Evolutionary conservation across 2,329 filamentous ascomycete genomes (phyloP), one percentile per base, ranked within the genome.

Genomic region (Aaosphaeria arxii): DNA sequence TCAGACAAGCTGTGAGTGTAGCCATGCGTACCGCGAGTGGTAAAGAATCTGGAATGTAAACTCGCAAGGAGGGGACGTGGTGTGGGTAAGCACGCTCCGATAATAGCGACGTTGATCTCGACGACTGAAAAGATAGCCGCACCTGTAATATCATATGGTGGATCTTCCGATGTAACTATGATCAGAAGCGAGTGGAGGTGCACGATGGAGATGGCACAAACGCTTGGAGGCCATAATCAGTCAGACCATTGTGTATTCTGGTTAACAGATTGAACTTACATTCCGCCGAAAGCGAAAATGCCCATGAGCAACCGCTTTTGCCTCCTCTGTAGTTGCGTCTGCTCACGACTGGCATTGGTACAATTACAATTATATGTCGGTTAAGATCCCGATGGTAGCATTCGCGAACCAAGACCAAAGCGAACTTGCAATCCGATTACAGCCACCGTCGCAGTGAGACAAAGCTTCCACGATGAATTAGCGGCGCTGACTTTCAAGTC

Each of bases 291-390:
- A 6, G 61, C 64, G 48, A 69, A 70, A 4, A 69, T 57, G 17
- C 55, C 61, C 52, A 65, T 66, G 28, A 70, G 50, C 4, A 62
- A 50, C 33, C 51, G 45, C 44, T 62, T 64, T 46, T 66, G 63
- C 13, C 51, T 58, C 40, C 47, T 58, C 1, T 56, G 53, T 13
- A 70, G 51, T 28, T 64, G 58, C 29, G 49, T 1, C 47, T 52
- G 6, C 56, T 58, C 11, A 70, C 47, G 4, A 67, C 62, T 4
- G 63, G 65, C 44, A 70, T 57, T 5, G 67, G 67, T 3, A 69
- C 47, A 1, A 64, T 38, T 9, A 62, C 57, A 13, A 68, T 63
- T 38, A 59, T 52, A 68, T 42, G 46, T 70, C 67, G 7, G 63
- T 66, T 6, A 61, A 41, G 44, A 70, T 67, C 35, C 67, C 68